These are phyloP conservation scores for Trichoderma guizhouense DNA, from an alignment of 2,329 filamentous ascomycete genomes.

Conservation along the genomic window DNA sequence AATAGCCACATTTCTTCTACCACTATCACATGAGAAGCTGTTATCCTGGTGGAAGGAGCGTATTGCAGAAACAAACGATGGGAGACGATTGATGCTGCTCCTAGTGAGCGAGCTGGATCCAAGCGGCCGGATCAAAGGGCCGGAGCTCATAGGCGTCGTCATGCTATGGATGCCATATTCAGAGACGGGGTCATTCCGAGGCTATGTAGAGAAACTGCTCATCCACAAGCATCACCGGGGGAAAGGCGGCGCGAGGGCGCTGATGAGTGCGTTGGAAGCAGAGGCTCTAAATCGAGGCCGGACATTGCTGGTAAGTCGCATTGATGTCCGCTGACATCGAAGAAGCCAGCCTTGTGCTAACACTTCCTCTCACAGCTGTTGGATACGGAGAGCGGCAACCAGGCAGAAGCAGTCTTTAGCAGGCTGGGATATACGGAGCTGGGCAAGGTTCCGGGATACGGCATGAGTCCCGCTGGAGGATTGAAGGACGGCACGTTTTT, in stretches of 20 bases:
- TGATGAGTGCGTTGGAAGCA: conserved; percentile 54
- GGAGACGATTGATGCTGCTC: conserved; percentile 51
- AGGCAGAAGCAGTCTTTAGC: conserved; percentile 52
- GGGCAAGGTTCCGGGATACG: conserved; percentile 54
- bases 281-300: conserved; percentile 49
- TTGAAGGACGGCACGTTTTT: conserved; percentile 54
- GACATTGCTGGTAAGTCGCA: conserved; percentile 49
- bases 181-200: conserved; percentile 56
- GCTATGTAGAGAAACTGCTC: conserved; percentile 55
- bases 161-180: conserved; percentile 50
- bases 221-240: conserved; percentile 50
- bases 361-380: conserved; percentile 38
- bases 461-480: conserved; percentile 46
- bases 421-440: conserved; percentile 55
- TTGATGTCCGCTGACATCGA: no score
- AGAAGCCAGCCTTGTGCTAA: background rate
- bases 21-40: conserved; percentile 54
- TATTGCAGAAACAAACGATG: conserved; percentile 45
- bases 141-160: conserved; percentile 53
- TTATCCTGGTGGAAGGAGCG: conserved; percentile 55
- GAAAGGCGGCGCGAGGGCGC: conserved; percentile 47
- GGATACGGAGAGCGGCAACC: conserved; percentile 50
- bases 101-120: conserved; percentile 40
- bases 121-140: conserved; percentile 36
- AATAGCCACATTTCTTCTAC: conserved; percentile 58